Evolutionary conservation across 306 rosid genomes (phyloP).

Genomic region (Vigna unguiculata): DNA sequence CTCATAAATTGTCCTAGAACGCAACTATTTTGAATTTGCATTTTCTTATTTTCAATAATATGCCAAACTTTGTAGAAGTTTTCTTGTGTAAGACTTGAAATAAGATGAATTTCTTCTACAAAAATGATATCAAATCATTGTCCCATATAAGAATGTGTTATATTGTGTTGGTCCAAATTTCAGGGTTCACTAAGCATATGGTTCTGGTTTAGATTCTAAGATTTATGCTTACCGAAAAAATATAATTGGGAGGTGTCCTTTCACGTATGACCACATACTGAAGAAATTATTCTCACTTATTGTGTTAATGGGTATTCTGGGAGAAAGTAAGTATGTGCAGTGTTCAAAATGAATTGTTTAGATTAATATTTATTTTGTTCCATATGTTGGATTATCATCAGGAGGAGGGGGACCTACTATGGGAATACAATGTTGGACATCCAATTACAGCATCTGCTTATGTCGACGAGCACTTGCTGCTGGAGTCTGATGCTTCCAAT

Average conservation of each 20-base stretch:
- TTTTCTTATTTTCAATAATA: background rate
- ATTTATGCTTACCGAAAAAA: background rate
- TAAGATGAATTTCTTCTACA: background rate
- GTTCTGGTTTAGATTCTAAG: background rate
- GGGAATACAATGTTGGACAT: conserved; percentile 78
- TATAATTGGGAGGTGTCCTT: background rate
- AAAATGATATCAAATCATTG: no score
- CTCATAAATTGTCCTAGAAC: background rate
- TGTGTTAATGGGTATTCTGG: background rate
- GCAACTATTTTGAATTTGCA: background rate
- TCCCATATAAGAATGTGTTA: background rate
- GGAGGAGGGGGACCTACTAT: conserved; percentile 72
- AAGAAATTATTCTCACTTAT: background rate
- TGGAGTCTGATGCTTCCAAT: conserved; percentile 50
- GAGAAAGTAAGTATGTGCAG: background rate
- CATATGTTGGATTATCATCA: conserved; percentile 46
- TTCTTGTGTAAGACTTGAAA: background rate
- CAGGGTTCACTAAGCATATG: background rate
- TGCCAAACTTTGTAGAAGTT: background rate
- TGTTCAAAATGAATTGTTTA: conserved; percentile 16
- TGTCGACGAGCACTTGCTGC: conserved; percentile 73
- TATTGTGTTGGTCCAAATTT: background rate
- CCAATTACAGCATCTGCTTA: conserved; percentile 88
- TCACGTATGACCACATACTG: background rate
- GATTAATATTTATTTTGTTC: conserved; percentile 28